phyloP scores from a whole-genome alignment of 495 filamentous ascomycete genomes.

The Penicillium egyptiacum region DNA sequence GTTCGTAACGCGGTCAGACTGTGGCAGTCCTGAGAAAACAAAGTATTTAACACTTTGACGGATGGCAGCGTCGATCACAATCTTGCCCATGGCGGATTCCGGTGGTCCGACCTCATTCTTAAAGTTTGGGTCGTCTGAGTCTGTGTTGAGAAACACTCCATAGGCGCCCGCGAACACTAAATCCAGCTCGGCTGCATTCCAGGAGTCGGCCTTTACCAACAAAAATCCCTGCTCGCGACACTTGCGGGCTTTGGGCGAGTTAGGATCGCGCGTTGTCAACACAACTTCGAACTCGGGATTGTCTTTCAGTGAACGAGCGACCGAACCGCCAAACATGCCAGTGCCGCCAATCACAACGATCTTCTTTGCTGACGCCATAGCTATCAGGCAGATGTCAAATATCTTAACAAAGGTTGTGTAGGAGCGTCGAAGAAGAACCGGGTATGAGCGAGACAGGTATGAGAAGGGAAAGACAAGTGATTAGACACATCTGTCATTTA shows the following conservation, averaged over 20 bases:
- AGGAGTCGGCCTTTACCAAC: too few relatives aligned
- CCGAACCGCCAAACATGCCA: conserved; percentile 48
- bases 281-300: conserved; percentile 37
- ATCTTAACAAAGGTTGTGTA: too few relatives aligned
- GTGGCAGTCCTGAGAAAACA: conserved; percentile 25
- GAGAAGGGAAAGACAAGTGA: too few relatives aligned
- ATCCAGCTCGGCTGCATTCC: too few relatives aligned
- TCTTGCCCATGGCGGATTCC: conserved; percentile 33
- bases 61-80: conserved; percentile 27
- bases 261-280: conserved; percentile 40
- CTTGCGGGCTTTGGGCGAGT: conserved; percentile 37
- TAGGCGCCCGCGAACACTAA: conserved; percentile 10
- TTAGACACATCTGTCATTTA: too few relatives aligned
- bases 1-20: conserved; percentile 19
- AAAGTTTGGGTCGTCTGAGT: conserved; percentile 32
- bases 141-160: conserved; percentile 36
- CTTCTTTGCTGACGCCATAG: too few relatives aligned
- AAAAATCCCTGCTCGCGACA: too few relatives aligned
- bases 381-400: too few relatives aligned
- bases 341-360: conserved; percentile 18
- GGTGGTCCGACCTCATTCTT: conserved; percentile 17
- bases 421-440: too few relatives aligned
- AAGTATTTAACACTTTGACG: conserved; percentile 28
- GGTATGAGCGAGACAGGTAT: too few relatives aligned
- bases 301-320: conserved; percentile 34